Evolutionary conservation across 306 rosid species (phyloP).

Genomic region (Pyrus communis): DNA sequence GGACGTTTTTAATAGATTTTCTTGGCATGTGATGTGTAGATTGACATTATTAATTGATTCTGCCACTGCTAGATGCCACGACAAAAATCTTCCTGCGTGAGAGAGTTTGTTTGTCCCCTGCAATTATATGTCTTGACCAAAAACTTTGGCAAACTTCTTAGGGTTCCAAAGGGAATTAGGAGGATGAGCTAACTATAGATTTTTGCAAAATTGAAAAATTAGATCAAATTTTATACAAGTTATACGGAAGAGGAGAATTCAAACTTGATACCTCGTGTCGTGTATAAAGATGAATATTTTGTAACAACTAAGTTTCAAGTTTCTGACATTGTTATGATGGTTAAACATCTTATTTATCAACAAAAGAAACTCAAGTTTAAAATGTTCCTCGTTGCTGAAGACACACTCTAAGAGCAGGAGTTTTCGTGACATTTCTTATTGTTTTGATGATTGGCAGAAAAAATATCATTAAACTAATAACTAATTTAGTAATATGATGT

Average conservation of each 20-base stretch:
- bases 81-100: background rate
- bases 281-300: background rate
- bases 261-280: background rate
- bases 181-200: background rate
- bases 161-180: background rate
- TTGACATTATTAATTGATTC: no score
- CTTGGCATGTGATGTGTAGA: background rate
- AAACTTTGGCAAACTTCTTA: background rate
- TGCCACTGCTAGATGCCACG: background rate
- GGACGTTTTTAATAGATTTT: conserved; percentile 1
- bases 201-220: background rate
- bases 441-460: no score
- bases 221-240: background rate
- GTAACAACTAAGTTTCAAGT: no score
- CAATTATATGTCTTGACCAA: background rate
- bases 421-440: no score
- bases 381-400: no score
- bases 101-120: background rate
- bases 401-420: no score
- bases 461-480: background rate
- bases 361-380: no score
- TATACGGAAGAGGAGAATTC: background rate
- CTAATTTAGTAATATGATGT: background rate
- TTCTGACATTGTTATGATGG: no score
- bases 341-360: background rate